A percentile compares a stretch with the other conserved stretches of the same genome.
These are phyloP conservation scores for Toxicodendron radicans DNA, from an alignment of 345 rosid species.

Conservation along the genomic window DNA sequence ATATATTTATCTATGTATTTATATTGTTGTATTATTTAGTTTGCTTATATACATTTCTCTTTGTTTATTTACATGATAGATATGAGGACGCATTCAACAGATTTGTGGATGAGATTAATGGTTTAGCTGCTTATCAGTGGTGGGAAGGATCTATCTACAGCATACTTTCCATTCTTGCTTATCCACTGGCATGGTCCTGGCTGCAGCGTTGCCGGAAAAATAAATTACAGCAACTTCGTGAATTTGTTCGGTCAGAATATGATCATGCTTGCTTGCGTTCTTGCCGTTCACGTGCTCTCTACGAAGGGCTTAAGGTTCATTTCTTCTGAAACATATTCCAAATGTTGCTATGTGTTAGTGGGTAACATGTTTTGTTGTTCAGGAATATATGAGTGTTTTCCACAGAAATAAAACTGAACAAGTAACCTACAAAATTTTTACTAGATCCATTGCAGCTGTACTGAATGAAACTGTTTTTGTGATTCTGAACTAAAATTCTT, in stretches of 20 bases:
- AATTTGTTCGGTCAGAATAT: constrained; percentile 92
- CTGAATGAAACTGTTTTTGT: not conserved
- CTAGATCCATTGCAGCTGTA: not conserved
- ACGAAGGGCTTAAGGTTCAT: constrained; percentile 88
- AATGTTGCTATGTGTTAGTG: not conserved
- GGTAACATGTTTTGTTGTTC: not conserved
- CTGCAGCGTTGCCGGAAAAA: constrained; percentile 65
- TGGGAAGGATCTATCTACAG: constrained; percentile 89
- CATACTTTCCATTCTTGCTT: constrained; percentile 70
- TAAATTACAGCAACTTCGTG: constrained; percentile 87
- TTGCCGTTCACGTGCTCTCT: constrained; percentile 94
- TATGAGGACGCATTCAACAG: constrained; percentile 84
- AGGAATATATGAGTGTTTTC: not conserved
- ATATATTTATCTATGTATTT: not conserved
- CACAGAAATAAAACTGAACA: not conserved
- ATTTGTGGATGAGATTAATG: constrained; percentile 89
- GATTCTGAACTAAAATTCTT: not conserved
- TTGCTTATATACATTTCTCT: not conserved
- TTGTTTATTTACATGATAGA: constrained; percentile 38
- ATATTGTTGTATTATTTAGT: not conserved
- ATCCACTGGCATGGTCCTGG: constrained; percentile 95
- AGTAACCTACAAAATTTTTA: not conserved
- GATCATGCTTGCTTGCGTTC: constrained; percentile 96
- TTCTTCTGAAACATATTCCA: constrained; percentile 16
- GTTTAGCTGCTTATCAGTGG: constrained; percentile 89